Percentiles rank a stretch among this genome's conserved stretches.
Conservation (phyloP, 345 rosid genomes). For the Populus tremula region DNA sequence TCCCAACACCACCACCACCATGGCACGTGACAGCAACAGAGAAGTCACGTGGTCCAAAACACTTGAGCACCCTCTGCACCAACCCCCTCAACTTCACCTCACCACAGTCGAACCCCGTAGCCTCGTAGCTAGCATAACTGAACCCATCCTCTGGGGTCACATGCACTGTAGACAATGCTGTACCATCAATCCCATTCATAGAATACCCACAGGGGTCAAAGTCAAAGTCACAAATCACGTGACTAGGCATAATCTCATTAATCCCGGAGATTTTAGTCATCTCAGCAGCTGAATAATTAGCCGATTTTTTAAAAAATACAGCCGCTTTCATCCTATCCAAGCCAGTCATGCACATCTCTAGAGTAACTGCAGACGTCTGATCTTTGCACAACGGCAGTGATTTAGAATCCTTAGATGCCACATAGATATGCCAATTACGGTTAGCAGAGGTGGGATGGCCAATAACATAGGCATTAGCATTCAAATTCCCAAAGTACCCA, state of each 20-base stretch:
- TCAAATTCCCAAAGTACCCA: constrained; percentile 42
- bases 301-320: constrained; percentile 47
- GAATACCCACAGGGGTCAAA: constrained; percentile 86
- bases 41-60: constrained; percentile 60
- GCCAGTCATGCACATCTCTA: constrained; percentile 87
- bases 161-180: constrained; percentile 61
- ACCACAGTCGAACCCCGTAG: constrained; percentile 45
- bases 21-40: constrained; percentile 49
- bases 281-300: constrained; percentile 25
- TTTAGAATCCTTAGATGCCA: constrained; percentile 32
- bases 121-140: constrained; percentile 86
- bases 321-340: constrained; percentile 52
- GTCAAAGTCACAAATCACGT: constrained; percentile 62
- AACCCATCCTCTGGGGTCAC: constrained; percentile 82
- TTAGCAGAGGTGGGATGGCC: constrained; percentile 36
- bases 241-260: constrained; percentile 52
- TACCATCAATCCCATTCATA: constrained; percentile 61
- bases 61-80: constrained; percentile 43
- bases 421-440: constrained; percentile 66
- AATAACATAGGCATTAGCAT: constrained; percentile 42
- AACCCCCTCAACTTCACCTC: constrained; percentile 34
- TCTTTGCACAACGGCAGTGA: not conserved
- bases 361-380: constrained; percentile 25
- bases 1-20: constrained; percentile 11
- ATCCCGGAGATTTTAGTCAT: constrained; percentile 71